These are phyloP conservation scores for Silene latifolia DNA, from an alignment of 148 eudicot species.

Conservation along the genomic window DNA sequence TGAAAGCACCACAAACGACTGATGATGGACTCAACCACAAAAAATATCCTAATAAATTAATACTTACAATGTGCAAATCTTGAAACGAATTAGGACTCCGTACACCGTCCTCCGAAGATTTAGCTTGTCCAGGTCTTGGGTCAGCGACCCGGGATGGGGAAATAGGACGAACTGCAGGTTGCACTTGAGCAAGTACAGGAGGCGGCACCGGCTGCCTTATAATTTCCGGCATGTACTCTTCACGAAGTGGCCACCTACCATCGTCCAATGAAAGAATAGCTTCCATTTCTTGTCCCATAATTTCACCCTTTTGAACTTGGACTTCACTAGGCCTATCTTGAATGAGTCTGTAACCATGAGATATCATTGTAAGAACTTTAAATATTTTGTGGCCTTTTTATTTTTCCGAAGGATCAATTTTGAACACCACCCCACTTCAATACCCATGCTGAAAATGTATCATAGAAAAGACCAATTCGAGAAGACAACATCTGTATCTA, in stretches of 20 bases:
- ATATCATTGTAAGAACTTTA: slow-evolving; percentile 27
- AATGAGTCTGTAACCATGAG: slow-evolving; percentile 42
- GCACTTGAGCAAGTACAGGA: slow-evolving; percentile 90
- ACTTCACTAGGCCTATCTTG: slow-evolving; percentile 43
- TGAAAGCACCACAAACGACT: not conserved
- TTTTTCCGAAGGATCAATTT: too few relatives aligned
- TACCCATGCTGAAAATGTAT: not conserved
- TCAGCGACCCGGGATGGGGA: slow-evolving; percentile 95
- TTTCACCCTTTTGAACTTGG: slow-evolving; percentile 38
- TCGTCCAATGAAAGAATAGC: slow-evolving; percentile 84
- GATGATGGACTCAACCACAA: slow-evolving; percentile 1
- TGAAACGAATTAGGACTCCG: slow-evolving; percentile 63
- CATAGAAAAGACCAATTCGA: not conserved
- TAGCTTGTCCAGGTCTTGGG: slow-evolving; percentile 93
- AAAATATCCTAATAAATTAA: not conserved
- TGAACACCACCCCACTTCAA: not conserved
- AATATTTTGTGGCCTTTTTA: not conserved
- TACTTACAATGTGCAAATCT: slow-evolving; percentile 81
- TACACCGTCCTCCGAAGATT: slow-evolving; percentile 47
- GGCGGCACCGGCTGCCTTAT: slow-evolving; percentile 95
- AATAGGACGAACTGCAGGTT: slow-evolving; percentile 50
- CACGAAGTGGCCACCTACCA: slow-evolving; percentile 71
- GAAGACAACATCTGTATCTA: slow-evolving; percentile 20
- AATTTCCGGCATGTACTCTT: slow-evolving; percentile 49
- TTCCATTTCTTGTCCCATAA: slow-evolving; percentile 57